Evolutionary conservation across 306 rosid species (phyloP).

Genomic region (Trifolium subterraneum): DNA sequence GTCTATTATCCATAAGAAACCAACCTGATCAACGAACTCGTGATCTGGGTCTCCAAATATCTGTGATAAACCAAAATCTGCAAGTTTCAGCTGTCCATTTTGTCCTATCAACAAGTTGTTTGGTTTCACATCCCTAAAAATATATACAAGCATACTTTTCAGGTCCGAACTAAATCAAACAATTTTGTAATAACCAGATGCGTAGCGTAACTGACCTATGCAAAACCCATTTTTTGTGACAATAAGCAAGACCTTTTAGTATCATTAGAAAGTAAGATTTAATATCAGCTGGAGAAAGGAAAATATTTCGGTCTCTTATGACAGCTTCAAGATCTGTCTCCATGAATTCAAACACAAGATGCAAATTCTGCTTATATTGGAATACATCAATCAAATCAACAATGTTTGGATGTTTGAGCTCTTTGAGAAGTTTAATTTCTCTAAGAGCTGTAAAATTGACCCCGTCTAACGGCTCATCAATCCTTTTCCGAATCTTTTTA

Average conservation of each 20-base stretch:
- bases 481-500: conserved; percentile 73
- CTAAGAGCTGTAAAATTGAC: conserved; percentile 90
- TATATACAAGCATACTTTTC: conserved; percentile 28
- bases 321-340: conserved; percentile 98
- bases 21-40: conserved; percentile 89
- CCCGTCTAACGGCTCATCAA: conserved; percentile 93
- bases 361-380: conserved; percentile 88
- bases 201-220: conserved; percentile 62
- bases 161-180: conserved; percentile 35
- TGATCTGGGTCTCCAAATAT: conserved; percentile 94
- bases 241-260: conserved; percentile 78
- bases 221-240: conserved; percentile 97
- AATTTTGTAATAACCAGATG: conserved; percentile 11
- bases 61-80: conserved; percentile 95
- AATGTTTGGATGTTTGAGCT: conserved; percentile 78
- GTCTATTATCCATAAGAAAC: conserved; percentile 41
- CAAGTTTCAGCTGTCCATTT: conserved; percentile 93
- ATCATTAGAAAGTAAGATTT: conserved; percentile 92
- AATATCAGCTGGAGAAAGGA: conserved; percentile 89
- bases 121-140: conserved; percentile 94
- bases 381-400: conserved; percentile 88
- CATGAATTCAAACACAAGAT: conserved; percentile 95
- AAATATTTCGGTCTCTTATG: conserved; percentile 83
- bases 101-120: conserved; percentile 91
- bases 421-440: conserved; percentile 86